phyloP scores from a whole-genome alignment of 2,329 filamentous ascomycete genomes.

The Nemania sp. region DNA sequence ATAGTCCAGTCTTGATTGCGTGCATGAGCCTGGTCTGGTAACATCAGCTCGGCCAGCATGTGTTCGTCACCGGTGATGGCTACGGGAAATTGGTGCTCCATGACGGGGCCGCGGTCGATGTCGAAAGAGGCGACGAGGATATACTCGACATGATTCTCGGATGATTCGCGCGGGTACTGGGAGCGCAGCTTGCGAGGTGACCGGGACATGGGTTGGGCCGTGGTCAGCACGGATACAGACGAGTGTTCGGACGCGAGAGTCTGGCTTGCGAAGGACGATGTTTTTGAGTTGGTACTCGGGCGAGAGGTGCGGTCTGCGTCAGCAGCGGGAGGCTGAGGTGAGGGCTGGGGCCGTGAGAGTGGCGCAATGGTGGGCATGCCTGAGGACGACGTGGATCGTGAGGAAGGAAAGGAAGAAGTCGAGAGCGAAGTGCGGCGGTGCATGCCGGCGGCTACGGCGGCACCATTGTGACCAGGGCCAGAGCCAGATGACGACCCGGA shows the following conservation, averaged over 20 bases:
- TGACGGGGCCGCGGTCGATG: conserved; percentile 91
- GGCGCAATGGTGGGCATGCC: too few species aligned
- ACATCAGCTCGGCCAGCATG: conserved; percentile 97
- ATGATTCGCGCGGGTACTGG: conserved; percentile 73
- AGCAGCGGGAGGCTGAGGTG: conserved; percentile 56
- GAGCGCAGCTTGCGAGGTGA: conserved; percentile 65
- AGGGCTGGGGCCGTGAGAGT: conserved; percentile 54
- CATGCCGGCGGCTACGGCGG: conserved; percentile 21
- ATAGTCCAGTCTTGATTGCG: conserved; percentile 98
- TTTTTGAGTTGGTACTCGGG: conserved; percentile 62
- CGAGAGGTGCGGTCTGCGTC: conserved; percentile 59
- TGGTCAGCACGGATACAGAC: conserved; percentile 56
- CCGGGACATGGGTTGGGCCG: conserved; percentile 54
- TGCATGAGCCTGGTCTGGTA: conserved; percentile 94
- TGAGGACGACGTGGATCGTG: conserved; percentile 54
- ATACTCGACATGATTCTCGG: conserved; percentile 96
- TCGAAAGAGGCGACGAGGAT: conserved; percentile 97
- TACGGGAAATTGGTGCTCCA: conserved; percentile 97
- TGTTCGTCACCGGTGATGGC: conserved; percentile 96
- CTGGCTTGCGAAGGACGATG: conserved; percentile 52
- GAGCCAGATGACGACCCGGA: too few species aligned
- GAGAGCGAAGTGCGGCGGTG: conserved; percentile 61
- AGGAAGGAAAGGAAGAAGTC: conserved; percentile 65
- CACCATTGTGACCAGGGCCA: too few species aligned
- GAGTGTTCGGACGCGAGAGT: conserved; percentile 63